These are phyloP conservation scores for Moesziomyces sp. DNA, from an alignment of 1,284 basidiomycete genomes.

Conservation along the genomic window DNA sequence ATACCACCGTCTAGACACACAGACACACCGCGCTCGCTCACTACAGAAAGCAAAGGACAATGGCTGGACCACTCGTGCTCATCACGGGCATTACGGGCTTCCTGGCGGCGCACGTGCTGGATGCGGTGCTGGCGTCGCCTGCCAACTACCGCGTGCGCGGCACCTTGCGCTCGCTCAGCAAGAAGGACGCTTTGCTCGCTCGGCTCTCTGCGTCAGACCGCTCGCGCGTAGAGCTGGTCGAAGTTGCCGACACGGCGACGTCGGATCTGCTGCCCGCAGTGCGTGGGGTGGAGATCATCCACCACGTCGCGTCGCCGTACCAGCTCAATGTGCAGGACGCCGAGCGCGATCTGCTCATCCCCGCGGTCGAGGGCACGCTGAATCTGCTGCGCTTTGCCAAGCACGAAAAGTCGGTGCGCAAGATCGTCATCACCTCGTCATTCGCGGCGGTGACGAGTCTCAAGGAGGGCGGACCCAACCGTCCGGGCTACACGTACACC, in stretches of 20 bases:
- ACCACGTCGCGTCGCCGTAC: conserved; percentile 57
- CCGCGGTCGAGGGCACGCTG: conserved; percentile 67
- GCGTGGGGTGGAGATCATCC: conserved; percentile 53
- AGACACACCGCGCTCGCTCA: too few species aligned
- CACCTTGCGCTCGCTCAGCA: conserved; percentile 50
- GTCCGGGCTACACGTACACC: conserved; percentile 56
- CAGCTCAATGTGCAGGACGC: conserved; percentile 62
- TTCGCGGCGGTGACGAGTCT: conserved; percentile 61
- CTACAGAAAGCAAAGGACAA: background rate
- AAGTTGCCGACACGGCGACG: conserved; percentile 65
- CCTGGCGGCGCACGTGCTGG: conserved; percentile 57
- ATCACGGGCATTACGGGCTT: conserved; percentile 63
- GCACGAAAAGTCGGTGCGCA: conserved; percentile 52
- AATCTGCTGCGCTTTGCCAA: conserved; percentile 61
- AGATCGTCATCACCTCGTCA: conserved; percentile 62
- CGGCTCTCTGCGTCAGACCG: conserved; percentile 38
- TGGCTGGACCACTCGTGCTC: conserved; percentile 52
- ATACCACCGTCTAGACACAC: too few species aligned
- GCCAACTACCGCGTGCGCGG: conserved; percentile 56
- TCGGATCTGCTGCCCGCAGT: conserved; percentile 65
- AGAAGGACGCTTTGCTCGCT: conserved; percentile 55
- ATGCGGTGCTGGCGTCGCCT: conserved; percentile 51
- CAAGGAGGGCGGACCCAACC: conserved; percentile 55
- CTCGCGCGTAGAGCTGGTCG: conserved; percentile 53
- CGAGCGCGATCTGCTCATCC: conserved; percentile 65